These are phyloP conservation scores for Neoascochyta sp. DNA, from an alignment of 2,329 filamentous ascomycete genomes.

Conservation along the genomic window DNA sequence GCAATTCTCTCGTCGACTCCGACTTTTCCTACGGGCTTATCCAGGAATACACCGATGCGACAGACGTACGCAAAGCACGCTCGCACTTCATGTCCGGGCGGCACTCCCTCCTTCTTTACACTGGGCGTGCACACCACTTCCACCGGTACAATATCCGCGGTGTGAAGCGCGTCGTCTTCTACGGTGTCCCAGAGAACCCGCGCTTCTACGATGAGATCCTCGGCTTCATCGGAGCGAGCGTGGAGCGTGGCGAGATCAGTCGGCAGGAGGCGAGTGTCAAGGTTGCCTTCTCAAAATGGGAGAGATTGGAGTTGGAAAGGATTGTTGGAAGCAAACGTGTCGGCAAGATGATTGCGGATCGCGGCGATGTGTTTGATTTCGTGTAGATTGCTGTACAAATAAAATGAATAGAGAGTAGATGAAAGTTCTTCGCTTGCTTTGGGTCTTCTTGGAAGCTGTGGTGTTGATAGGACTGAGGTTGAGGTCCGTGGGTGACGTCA, in stretches of 20 bases:
- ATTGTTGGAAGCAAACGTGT: constrained; percentile 79
- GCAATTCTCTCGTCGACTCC: constrained; percentile 84
- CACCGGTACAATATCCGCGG: constrained; percentile 79
- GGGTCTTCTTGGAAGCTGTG: no score
- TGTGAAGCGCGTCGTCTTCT: constrained; percentile 81
- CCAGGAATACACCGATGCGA: constrained; percentile 78
- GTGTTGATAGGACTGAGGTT: no score
- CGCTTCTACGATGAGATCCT: constrained; percentile 74
- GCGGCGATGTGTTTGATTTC: constrained; percentile 91
- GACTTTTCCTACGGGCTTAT: constrained; percentile 73
- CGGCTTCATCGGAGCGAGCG: constrained; percentile 56
- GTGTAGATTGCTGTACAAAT: no score
- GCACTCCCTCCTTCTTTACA: constrained; percentile 82
- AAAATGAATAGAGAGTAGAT: no score
- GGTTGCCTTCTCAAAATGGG: constrained; percentile 79
- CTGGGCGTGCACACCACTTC: constrained; percentile 95
- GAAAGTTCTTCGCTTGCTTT: no score
- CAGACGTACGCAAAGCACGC: constrained; percentile 76
- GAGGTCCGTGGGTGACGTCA: no score
- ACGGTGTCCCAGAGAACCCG: constrained; percentile 85
- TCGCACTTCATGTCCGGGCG: constrained; percentile 83
- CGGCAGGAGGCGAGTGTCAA: constrained; percentile 49
- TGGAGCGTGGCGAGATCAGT: constrained; percentile 57
- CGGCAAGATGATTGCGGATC: constrained; percentile 77
- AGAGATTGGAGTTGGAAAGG: constrained; percentile 82